Evolutionary conservation across 2,329 filamentous ascomycete species (phyloP).

Genomic region (Colletotrichum musicola): DNA sequence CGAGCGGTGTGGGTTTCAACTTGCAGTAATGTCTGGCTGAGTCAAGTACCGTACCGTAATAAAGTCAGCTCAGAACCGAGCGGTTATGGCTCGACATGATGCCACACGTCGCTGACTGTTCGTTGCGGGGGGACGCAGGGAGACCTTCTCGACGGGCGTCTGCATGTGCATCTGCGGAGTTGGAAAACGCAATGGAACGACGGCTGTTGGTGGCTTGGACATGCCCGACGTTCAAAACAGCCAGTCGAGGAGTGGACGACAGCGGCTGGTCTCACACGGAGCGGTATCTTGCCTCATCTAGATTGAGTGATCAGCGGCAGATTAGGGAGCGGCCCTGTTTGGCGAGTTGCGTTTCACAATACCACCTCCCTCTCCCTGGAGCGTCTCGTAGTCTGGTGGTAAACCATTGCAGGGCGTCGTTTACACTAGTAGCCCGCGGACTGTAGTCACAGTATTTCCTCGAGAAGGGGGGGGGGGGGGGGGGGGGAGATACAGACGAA

Average conservation of each 20-base stretch:
- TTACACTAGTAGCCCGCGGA: too few relatives aligned
- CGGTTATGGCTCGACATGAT: conserved; percentile 25
- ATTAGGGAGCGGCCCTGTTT: conserved; percentile 15
- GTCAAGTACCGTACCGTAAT: background rate
- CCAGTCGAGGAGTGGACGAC: background rate
- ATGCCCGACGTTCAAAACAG: background rate
- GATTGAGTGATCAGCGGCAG: conserved; percentile 36
- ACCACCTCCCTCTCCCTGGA: background rate
- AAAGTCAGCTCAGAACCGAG: conserved; percentile 12
- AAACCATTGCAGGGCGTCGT: background rate
- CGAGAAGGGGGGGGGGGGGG: too few relatives aligned
- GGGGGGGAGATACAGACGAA: conserved; percentile 1
- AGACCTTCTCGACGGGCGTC: conserved; percentile 22
- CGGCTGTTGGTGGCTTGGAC: background rate
- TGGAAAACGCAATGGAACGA: conserved; percentile 3
- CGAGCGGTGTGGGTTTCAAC: conserved; percentile 28
- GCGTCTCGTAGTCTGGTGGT: conserved; percentile 7
- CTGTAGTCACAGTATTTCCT: too few relatives aligned
- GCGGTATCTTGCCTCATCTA: conserved; percentile 37
- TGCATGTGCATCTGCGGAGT: background rate
- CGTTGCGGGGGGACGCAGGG: conserved; percentile 32
- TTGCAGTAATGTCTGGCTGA: conserved; percentile 1
- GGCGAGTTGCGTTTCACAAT: conserved; percentile 28
- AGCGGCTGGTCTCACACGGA: conserved; percentile 19
- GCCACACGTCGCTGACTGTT: conserved; percentile 9